A percentile compares a stretch with the other conserved stretches of the same genome.
Evolutionary conservation across 495 filamentous ascomycete species (phyloP).

Genomic region (Cercophora sp.): DNA sequence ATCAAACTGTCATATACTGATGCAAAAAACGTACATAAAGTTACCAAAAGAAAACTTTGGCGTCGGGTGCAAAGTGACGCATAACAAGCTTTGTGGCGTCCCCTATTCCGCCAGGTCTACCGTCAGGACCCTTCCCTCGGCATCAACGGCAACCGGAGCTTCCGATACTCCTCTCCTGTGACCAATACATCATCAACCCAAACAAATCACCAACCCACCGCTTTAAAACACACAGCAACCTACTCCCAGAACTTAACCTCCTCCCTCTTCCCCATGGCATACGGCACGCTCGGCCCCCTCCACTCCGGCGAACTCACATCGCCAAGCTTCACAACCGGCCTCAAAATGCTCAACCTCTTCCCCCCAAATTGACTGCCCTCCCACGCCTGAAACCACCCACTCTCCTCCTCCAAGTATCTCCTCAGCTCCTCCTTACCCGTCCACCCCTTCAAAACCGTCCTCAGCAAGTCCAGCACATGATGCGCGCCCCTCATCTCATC

Average conservation of each 20-base stretch:
- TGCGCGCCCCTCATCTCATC: conserved; percentile 18
- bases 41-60: too few relatives aligned
- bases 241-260: conserved; percentile 11
- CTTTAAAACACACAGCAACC: too few relatives aligned
- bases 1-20: too few relatives aligned
- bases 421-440: conserved; percentile 2
- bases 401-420: conserved; percentile 18
- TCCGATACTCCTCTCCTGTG: too few relatives aligned
- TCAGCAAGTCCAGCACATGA: conserved; percentile 23
- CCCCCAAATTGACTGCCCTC: conserved; percentile 14
- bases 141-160: too few relatives aligned
- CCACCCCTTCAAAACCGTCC: conserved; percentile 17
- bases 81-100: too few relatives aligned
- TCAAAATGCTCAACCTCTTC: conserved; percentile 13
- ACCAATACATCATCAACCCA: too few relatives aligned
- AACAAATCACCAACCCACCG: too few relatives aligned
- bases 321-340: conserved; percentile 17
- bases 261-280: conserved; percentile 9
- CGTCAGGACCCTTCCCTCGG: too few relatives aligned
- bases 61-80: too few relatives aligned
- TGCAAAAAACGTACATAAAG: too few relatives aligned
- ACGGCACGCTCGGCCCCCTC: conserved; percentile 14
- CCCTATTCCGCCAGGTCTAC: too few relatives aligned
- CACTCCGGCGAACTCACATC: conserved; percentile 6
- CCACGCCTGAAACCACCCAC: conserved; percentile 12